Evolutionary conservation across 768 basidiomycete species (phyloP).

Genomic region (Daedaleopsis nitida): DNA sequence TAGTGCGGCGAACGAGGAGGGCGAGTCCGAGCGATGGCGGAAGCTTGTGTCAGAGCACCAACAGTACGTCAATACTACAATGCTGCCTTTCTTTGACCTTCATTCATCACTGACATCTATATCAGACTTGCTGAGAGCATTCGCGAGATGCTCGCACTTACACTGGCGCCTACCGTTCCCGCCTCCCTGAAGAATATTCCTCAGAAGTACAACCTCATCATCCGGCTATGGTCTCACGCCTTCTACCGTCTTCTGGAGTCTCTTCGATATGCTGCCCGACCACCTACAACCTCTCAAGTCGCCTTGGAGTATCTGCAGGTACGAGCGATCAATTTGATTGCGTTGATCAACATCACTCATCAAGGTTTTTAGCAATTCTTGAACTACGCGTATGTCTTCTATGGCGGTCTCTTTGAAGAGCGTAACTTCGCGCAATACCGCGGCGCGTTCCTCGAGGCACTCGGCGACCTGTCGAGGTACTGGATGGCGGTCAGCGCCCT

Average conservation of each 20-base stretch:
- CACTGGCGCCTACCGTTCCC: constrained; percentile 84
- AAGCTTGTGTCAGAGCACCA: constrained; percentile 81
- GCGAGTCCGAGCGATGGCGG: constrained; percentile 77
- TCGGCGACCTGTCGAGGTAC: constrained; percentile 95
- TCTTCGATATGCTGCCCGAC: constrained; percentile 66
- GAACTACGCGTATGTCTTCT: constrained; percentile 93
- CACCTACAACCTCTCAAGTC: constrained; percentile 61
- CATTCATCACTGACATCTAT: neutral
- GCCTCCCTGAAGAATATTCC: constrained; percentile 88
- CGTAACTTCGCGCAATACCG: constrained; percentile 68
- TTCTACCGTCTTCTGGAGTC: constrained; percentile 92
- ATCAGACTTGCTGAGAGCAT: constrained; percentile 85
- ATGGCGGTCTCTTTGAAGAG: constrained; percentile 88
- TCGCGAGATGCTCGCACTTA: constrained; percentile 84
- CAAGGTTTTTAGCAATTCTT: constrained; percentile 67
- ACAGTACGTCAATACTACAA: constrained; percentile 51
- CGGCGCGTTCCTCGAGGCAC: constrained; percentile 90
- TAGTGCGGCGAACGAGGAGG: constrained; percentile 42
- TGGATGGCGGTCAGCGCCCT: constrained; percentile 94
- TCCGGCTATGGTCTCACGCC: constrained; percentile 87
- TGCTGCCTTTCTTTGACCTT: constrained; percentile 6
- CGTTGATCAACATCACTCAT: neutral
- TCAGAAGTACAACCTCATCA: constrained; percentile 93
- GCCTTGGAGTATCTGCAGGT: constrained; percentile 86
- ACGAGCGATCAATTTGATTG: neutral